Evolutionary conservation across 1,284 basidiomycete species (phyloP), one percentile per base, ranked within the genome.

Genomic region (Pascua sp.): DNA sequence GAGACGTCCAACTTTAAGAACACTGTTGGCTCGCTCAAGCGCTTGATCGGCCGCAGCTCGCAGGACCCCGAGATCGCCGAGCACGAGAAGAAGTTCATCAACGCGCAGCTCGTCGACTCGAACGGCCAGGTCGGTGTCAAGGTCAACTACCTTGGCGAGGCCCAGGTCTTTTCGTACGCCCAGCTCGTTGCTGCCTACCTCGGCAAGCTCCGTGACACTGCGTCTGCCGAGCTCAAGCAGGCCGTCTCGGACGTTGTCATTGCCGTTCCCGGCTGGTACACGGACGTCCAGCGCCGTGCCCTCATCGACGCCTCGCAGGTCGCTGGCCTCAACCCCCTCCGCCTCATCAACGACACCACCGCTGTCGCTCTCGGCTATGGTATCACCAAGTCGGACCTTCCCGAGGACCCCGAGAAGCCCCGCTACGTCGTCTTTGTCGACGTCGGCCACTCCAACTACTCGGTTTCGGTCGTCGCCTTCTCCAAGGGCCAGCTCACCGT

Each of bases 1-100:
- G 93, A 97, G 80, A 95, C 88, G n/a, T 93, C 91, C 66, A 96
- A 96, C 80, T 96, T 93, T 82, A 89, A 86, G 78, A 97, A 96
- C 81, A 96, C 93, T 42, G 83, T 94, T 71, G 93, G 93, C 49
- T 87, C 85, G 1, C 81, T 97, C 70, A 96, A 95, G 78, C 85
- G 92, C 46, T 82, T 96, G 53, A 81, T 93, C 67, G 92, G 92
- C 11, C 84, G 91, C 53, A 84, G 86, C 42, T 68, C 86, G 63
- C 75, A 79, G 51, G 91, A 94, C 77, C 82, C 86, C 17, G 90
- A 94, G 77, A 82, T 94, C 57, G 82, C 83, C 67, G 81, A 88
- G 53, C 79, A 85, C 52, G 93, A 97, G 82, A 88, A 88, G 78
- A 91, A 91, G 79, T 95, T 88, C 76, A 84, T 91, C 70, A 88